These are phyloP conservation scores for Geotrichum ghanense DNA, from an alignment of 805 yeast species.

Conservation along the genomic window DNA sequence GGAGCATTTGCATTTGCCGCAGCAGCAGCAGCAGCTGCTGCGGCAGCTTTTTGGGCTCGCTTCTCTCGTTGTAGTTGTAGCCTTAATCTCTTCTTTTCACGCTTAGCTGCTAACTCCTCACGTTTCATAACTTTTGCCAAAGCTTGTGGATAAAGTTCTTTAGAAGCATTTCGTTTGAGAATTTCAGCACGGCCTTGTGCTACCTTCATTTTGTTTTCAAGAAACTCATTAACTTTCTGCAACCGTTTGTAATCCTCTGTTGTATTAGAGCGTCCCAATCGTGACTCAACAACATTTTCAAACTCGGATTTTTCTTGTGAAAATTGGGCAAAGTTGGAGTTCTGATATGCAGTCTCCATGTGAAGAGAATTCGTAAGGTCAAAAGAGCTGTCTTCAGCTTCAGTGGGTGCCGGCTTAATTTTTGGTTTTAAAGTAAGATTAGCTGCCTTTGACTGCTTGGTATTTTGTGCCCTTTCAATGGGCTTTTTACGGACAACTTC, in stretches of 20 bases:
- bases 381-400: background rate
- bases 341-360: background rate
- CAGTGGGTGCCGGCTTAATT: background rate
- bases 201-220: slow-evolving; percentile 2
- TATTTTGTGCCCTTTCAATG: slow-evolving; percentile 5
- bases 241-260: slow-evolving; percentile 1
- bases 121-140: slow-evolving; percentile 5
- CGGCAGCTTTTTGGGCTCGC: background rate
- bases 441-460: background rate
- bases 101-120: slow-evolving; percentile 10
- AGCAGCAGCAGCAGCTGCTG: slow-evolving; percentile 2
- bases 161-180: slow-evolving; percentile 8
- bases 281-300: background rate
- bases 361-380: background rate
- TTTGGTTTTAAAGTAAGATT: background rate
- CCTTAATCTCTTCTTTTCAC: background rate
- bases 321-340: background rate
- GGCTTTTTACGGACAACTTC: background rate
- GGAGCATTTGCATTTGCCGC: background rate
- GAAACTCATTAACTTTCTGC: background rate
- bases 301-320: background rate
- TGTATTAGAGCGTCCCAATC: background rate
- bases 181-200: slow-evolving; percentile 3
- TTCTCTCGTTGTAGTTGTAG: background rate
- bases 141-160: slow-evolving; percentile 10